These are phyloP conservation scores for Fomitopsis serialis DNA, from an alignment of 768 basidiomycete species.

Conservation along the genomic window DNA sequence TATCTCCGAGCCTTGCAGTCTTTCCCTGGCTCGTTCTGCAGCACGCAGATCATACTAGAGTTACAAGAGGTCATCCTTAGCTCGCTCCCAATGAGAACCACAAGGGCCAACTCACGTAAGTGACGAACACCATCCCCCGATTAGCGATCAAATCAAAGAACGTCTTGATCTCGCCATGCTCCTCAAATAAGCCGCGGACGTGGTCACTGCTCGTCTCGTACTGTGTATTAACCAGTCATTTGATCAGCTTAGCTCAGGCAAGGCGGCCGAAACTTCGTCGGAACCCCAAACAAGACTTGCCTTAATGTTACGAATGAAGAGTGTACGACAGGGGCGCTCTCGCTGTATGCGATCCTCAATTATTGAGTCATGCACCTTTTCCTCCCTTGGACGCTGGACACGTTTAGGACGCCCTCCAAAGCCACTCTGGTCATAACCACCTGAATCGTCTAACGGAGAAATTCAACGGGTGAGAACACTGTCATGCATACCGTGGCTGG, in stretches of 20 bases:
- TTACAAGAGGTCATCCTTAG: neutral
- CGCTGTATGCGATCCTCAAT: conserved; percentile 93
- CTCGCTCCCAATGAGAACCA: neutral
- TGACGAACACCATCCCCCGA: conserved; percentile 98
- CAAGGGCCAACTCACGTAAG: conserved; percentile 68
- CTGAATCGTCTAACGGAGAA: conserved; percentile 57
- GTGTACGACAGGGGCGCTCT: conserved; percentile 90
- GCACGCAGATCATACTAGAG: conserved; percentile 85
- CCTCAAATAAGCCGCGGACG: conserved; percentile 82
- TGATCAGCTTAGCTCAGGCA: conserved; percentile 4
- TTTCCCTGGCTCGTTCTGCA: conserved; percentile 87
- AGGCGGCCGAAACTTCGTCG: neutral
- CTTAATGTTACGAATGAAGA: conserved; percentile 98
- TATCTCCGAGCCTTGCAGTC: conserved; percentile 85
- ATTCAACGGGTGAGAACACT: conserved; percentile 17
- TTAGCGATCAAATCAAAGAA: conserved; percentile 95
- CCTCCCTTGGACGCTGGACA: conserved; percentile 67
- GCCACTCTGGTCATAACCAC: conserved; percentile 47
- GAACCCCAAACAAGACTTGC: conserved; percentile 45
- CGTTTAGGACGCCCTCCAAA: conserved; percentile 40
- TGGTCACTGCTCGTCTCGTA: conserved; percentile 87
- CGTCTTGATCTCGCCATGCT: conserved; percentile 93
- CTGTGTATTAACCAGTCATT: conserved; percentile 32
- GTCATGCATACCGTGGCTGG: conserved; percentile 1
- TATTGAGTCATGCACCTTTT: conserved; percentile 85